These are phyloP conservation scores for Yamadazyma oceani DNA, from an alignment of 1,139 yeast species.

Conservation along the genomic window DNA sequence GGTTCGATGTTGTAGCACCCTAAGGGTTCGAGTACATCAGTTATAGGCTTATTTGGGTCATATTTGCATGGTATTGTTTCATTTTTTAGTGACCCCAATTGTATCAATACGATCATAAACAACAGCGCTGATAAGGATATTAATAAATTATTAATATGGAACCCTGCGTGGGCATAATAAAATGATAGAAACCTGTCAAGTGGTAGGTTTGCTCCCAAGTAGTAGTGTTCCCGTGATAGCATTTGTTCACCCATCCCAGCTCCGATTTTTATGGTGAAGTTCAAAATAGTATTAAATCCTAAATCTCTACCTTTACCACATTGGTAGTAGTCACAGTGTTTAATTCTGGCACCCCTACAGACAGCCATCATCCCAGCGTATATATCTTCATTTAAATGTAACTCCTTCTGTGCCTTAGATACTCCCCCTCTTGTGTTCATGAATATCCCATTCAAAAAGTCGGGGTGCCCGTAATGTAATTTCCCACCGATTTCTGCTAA, in stretches of 20 bases:
- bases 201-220: slow-evolving; percentile 76
- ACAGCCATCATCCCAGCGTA: slow-evolving; percentile 89
- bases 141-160: slow-evolving; percentile 79
- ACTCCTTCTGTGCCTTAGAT: slow-evolving; percentile 84
- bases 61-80: slow-evolving; percentile 60
- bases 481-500: slow-evolving; percentile 86
- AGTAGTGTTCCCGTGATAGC: slow-evolving; percentile 79
- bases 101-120: slow-evolving; percentile 65
- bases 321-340: slow-evolving; percentile 85
- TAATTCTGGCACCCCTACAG: slow-evolving; percentile 80
- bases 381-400: slow-evolving; percentile 86
- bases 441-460: slow-evolving; percentile 76
- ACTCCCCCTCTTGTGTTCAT: slow-evolving; percentile 92
- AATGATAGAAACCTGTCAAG: slow-evolving; percentile 79
- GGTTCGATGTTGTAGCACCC: slow-evolving; percentile 81
- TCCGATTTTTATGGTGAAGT: slow-evolving; percentile 86
- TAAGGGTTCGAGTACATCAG: slow-evolving; percentile 60
- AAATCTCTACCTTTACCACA: slow-evolving; percentile 92
- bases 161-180: slow-evolving; percentile 91
- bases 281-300: slow-evolving; percentile 81
- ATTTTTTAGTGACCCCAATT: slow-evolving; percentile 63
- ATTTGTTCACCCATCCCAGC: slow-evolving; percentile 96
- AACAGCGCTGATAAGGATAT: slow-evolving; percentile 73
- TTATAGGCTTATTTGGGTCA: slow-evolving; percentile 45
- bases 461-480: slow-evolving; percentile 91